Evolutionary conservation across 2,329 filamentous ascomycete genomes (phyloP).

Genomic region (Cladosporium sp.): DNA sequence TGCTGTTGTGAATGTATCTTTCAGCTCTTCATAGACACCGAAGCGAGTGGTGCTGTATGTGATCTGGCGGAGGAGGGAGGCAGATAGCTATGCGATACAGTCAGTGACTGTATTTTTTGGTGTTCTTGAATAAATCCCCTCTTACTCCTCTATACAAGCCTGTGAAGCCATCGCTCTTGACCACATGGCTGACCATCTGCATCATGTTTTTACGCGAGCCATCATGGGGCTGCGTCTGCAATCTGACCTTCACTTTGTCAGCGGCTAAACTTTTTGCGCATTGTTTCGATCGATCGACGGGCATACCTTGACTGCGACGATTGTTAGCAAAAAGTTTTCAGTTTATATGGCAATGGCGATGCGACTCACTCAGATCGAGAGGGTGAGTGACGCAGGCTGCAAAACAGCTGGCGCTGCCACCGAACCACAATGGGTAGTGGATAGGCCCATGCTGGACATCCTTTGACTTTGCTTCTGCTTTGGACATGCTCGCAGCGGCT

Average conservation of each 20-base stretch:
- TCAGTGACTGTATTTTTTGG: conserved; percentile 5
- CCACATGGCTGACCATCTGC: conserved; percentile 80
- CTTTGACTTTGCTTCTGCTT: conserved; percentile 44
- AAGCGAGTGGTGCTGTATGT: conserved; percentile 97
- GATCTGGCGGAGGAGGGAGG: conserved; percentile 83
- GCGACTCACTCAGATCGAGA: conserved; percentile 75
- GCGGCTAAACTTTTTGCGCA: neutral
- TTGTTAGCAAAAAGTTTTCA: conserved; percentile 33
- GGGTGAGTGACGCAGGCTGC: conserved; percentile 92
- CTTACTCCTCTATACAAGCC: conserved; percentile 81
- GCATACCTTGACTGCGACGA: conserved; percentile 46
- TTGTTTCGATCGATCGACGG: neutral
- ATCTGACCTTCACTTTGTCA: conserved; percentile 62
- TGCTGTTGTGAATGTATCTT: conserved; percentile 62
- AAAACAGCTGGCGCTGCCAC: conserved; percentile 88
- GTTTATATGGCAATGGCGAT: neutral
- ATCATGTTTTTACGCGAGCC: conserved; percentile 74
- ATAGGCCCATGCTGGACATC: conserved; percentile 44
- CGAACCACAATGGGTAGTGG: conserved; percentile 74
- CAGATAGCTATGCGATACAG: conserved; percentile 63
- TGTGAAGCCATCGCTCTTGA: conserved; percentile 70
- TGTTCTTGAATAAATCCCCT: neutral
- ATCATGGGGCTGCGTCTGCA: conserved; percentile 79
- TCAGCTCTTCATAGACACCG: conserved; percentile 93
- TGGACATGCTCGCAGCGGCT: conserved; percentile 38